Evolutionary conservation across 495 filamentous ascomycete species (phyloP), one percentile per base, ranked within the genome.

Genomic region (Oidiodendron maius): DNA sequence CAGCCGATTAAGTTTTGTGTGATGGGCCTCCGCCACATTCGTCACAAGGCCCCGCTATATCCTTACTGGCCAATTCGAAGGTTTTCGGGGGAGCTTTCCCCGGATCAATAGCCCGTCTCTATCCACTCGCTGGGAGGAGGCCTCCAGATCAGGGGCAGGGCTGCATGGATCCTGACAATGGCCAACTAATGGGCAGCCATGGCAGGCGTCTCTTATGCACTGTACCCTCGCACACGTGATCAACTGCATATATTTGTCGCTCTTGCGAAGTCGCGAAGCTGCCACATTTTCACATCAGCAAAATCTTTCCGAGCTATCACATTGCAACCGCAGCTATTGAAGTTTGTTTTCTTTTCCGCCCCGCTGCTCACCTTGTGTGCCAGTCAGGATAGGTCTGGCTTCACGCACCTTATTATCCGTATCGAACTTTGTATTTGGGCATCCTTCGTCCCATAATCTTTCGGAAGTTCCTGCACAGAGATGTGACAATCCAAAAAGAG

Each of bases 311-410:
- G n/a, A 32, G 28, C 28, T 32, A 32, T 32, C 28, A n/a, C n/a
- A 32, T 32, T 32, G n/a, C 28, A 8, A 32, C 28, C 28, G n/a
- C 28, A 32, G n/a, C 28, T n/a, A n/a, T 32, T 32, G 28, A 32
- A 32, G 28, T 32, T 32, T 32, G n/a, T 32, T 32, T 32, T 32
- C 28, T 32, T 32, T 32, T n/a, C 28, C 28, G 28, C 36, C 36
- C 36, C 36, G 36, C 36, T 6, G 36, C 11, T 39, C 36, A 39
- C 36, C 36, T 39, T 39, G 39, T n/a, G 39, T 42, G 39, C 39
- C 18, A 42, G 39, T 21, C 17, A 21, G 39, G 39, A 17, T 22
- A 42, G 24, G 18, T 22, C 18, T 42, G 13, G n/a, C 20, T 42
- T 42, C 36, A 6, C 15, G 36, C 36, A 39, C 36, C 15, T 32